phyloP scores from a whole-genome alignment of 208 protist genomes.

The Trypanosoma congolense region DNA sequence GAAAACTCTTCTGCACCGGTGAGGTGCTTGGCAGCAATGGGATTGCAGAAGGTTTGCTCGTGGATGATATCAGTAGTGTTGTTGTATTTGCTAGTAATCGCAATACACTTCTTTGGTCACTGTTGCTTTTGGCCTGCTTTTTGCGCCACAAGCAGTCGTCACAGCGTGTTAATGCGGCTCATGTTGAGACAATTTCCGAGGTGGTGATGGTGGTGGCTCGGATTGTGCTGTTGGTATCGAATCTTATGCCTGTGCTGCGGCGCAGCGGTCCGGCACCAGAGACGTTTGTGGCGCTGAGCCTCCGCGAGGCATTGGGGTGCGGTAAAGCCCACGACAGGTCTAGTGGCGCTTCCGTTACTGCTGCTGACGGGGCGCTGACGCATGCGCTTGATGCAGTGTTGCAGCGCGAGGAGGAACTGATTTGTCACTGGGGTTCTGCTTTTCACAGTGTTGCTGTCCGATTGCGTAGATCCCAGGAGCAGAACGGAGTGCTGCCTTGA shows the following conservation, averaged over 20 bases:
- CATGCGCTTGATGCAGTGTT: constrained; percentile 13
- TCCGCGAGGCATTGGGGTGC: constrained; percentile 10
- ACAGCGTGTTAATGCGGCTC: too few species aligned
- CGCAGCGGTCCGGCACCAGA: constrained; percentile 19
- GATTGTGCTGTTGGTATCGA: constrained; percentile 11
- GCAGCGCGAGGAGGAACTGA: constrained; percentile 8
- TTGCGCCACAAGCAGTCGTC: neutral
- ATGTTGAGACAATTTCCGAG: neutral
- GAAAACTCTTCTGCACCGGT: neutral
- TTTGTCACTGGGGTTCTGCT: constrained; percentile 5
- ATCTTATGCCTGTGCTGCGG: constrained; percentile 6
- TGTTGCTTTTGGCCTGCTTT: constrained; percentile 19
- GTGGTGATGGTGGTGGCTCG: constrained; percentile 1
- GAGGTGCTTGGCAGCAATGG: neutral
- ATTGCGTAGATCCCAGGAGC: constrained; percentile 6
- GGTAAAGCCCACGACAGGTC: neutral
- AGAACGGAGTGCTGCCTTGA: too few species aligned
- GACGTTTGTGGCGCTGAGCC: constrained; percentile 13
- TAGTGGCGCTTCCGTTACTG: neutral
- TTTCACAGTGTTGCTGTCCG: constrained; percentile 11
- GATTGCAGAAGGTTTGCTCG: neutral
- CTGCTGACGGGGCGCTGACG: neutral
- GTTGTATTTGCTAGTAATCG: constrained; percentile 7
- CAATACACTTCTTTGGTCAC: constrained; percentile 17
- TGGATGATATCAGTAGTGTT: neutral